Base-by-base conservation (phyloP, 2,329 filamentous ascomycete genomes). In the Trichoderma pleuroti region DNA sequence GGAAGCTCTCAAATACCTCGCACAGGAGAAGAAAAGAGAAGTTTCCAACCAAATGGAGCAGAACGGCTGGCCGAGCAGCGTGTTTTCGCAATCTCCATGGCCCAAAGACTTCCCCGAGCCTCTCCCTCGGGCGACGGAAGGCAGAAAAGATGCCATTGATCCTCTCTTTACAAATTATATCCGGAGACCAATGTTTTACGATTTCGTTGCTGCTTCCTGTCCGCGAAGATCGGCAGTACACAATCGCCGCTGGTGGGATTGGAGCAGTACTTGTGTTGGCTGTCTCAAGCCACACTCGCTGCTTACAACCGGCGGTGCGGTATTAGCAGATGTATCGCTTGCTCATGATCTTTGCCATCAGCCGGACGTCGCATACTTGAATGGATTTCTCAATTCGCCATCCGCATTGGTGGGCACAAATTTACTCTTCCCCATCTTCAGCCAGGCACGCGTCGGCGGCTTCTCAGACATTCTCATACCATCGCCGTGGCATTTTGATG, bases 401-500 rank as follows among this genome's bases (percentile, higher is more conserved):
- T 80, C 87, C n/a, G 84, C 81, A 26, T 84, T 86, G 8, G 80
- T 84, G 8, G 82, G 85, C 9, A 88, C 86, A 6, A 82, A 82
- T 63, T 81, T 81, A 21, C 79, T 88, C 10, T 79, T 87, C 24
- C 87, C 87, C 3, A 81, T 89, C 30, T 88, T 89, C 76, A 84
- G 86, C 72, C 86, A 87, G 74, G 86, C 83, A 72, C 87, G 86
- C 62, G 80, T 85, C 28, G 83, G 83, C 59, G 84, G 85, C 54
- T 88, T 88, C 75, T 83, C 83, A 49, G 87, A 89, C 69, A 86
- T 85, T n/a, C 72, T 84, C 26, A 78, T 83, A 39, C 83, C 83
- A 1, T 87, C 88, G 2, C 87, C 88, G 52, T 90, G 87, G 84
- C 84, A 84, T 71, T 83, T 86, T 26, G 86, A 89, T 62, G 83